Percentiles rank a stretch among this genome's conserved stretches.
These are phyloP conservation scores for Camelina sativa DNA, from an alignment of 345 rosid genomes.

Conservation along the genomic window DNA sequence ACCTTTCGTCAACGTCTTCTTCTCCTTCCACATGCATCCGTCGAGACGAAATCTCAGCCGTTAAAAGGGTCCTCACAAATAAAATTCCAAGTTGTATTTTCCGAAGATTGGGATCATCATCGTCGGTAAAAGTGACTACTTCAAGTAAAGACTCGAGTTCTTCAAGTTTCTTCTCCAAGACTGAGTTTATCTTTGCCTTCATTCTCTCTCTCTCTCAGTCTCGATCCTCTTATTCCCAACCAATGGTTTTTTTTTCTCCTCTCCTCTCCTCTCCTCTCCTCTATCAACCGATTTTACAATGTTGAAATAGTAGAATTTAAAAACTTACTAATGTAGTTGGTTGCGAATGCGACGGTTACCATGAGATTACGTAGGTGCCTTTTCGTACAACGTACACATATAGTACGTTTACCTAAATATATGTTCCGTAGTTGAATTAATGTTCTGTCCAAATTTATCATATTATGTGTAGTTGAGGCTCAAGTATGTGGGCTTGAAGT, in stretches of 20 bases:
- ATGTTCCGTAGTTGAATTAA: neutral
- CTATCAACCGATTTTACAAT: neutral
- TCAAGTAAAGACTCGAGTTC: conserved; percentile 35
- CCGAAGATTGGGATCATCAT: conserved; percentile 5
- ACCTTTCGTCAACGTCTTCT: conserved; percentile 6
- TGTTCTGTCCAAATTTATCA: neutral
- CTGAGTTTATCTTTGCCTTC: conserved; percentile 20
- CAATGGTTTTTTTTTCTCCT: neutral
- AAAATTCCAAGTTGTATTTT: conserved; percentile 8
- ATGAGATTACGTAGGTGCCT: neutral
- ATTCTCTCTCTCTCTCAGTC: neutral
- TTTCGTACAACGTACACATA: conserved; percentile 9
- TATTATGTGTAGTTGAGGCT: neutral
- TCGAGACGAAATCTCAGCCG: conserved; percentile 37
- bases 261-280: neutral
- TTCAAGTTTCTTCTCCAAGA: conserved; percentile 42
- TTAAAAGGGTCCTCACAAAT: conserved; percentile 23
- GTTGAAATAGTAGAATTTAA: neutral
- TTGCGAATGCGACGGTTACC: conserved; percentile 28
- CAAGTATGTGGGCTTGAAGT: neutral
- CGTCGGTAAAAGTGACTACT: neutral
- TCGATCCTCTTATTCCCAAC: neutral
- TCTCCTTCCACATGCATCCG: neutral
- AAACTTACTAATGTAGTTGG: conserved; percentile 8
- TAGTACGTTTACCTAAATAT: neutral